phyloP scores from a whole-genome alignment of 345 rosid species.

The Stellera chamaejasme region DNA sequence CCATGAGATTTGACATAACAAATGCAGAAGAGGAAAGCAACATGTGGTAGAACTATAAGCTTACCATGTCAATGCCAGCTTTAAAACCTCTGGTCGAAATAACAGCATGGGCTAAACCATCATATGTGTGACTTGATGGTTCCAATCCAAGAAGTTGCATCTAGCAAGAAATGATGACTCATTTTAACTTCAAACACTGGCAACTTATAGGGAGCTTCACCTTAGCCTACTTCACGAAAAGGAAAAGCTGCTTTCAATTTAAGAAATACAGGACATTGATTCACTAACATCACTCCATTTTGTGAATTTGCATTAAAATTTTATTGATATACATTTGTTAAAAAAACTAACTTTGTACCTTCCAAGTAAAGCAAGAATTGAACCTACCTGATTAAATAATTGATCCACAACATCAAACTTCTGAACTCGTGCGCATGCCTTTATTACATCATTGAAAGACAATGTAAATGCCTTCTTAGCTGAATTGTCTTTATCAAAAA shows the following conservation, averaged over 20 bases:
- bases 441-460: conserved; percentile 59
- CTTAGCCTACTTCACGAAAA: too few species aligned
- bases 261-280: neutral
- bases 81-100: conserved; percentile 31
- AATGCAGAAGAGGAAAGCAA: neutral
- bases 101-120: conserved; percentile 63
- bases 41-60: conserved; percentile 11
- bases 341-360: too few species aligned
- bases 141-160: conserved; percentile 70
- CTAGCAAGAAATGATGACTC: conserved; percentile 28
- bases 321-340: conserved; percentile 1
- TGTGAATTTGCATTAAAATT: conserved; percentile 2
- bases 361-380: neutral
- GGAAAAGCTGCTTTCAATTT: neutral
- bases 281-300: too few species aligned
- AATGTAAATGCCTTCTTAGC: conserved; percentile 28
- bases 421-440: conserved; percentile 50
- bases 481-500: conserved; percentile 15
- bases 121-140: conserved; percentile 53
- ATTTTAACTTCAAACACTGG: too few species aligned
- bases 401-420: conserved; percentile 55
- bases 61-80: conserved; percentile 59
- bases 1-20: conserved; percentile 5
- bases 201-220: too few species aligned
- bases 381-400: conserved; percentile 66